phyloP scores from a whole-genome alignment of 345 rosid species.

The Camelina sativa region DNA sequence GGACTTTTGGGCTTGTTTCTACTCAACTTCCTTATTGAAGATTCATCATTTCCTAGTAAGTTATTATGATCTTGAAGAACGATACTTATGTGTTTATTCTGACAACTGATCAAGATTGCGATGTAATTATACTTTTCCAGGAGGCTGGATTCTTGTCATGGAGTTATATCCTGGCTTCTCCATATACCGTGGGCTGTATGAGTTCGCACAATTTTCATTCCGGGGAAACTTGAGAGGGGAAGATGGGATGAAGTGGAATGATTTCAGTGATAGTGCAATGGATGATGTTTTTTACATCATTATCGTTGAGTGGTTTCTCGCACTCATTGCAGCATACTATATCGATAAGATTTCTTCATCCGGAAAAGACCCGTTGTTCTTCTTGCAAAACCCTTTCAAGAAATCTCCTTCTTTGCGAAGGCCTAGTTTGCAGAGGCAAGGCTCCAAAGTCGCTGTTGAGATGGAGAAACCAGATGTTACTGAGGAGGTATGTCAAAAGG shows the following conservation, averaged over 20 bases:
- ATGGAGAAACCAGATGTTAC: conserved; percentile 87
- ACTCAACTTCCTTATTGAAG: conserved; percentile 66
- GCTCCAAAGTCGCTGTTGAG: conserved; percentile 68
- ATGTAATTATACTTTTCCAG: conserved; percentile 48
- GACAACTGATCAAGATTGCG: conserved; percentile 7
- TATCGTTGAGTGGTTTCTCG: conserved; percentile 68
- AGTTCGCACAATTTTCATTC: conserved; percentile 68
- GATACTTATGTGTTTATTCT: background rate
- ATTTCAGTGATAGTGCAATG: conserved; percentile 82
- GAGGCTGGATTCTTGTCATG: conserved; percentile 67
- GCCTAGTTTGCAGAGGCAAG: conserved; percentile 73
- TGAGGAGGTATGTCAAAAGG: conserved; percentile 67
- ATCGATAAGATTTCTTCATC: conserved; percentile 63
- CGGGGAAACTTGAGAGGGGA: conserved; percentile 61
- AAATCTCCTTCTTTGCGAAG: conserved; percentile 49
- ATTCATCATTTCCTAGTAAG: conserved; percentile 85
- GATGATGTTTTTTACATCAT: conserved; percentile 70
- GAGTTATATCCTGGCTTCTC: conserved; percentile 93
- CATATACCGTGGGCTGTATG: conserved; percentile 86
- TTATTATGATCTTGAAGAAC: conserved; percentile 26
- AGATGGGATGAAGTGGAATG: conserved; percentile 78
- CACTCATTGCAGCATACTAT: conserved; percentile 72
- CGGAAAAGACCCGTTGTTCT: conserved; percentile 60
- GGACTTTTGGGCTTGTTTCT: conserved; percentile 86
- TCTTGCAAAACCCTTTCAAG: conserved; percentile 57